phyloP scores from a whole-genome alignment of 345 rosid genomes.

The Gossypium bickii region DNA sequence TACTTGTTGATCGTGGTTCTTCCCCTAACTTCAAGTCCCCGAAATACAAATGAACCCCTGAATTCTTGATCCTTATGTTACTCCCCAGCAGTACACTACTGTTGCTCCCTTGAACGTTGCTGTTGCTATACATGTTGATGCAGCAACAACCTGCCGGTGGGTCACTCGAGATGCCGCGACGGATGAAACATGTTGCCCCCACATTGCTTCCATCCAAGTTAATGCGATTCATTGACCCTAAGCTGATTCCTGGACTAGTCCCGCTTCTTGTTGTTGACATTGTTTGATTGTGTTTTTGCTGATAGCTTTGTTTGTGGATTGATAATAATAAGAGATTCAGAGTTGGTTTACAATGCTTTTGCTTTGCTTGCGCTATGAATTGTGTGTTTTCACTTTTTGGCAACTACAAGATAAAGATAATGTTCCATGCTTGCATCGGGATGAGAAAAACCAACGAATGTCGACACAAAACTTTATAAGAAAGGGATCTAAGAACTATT shows the following conservation, averaged over 20 bases:
- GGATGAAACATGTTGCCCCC: constrained; percentile 51
- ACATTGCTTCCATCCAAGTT: constrained; percentile 53
- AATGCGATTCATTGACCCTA: constrained; percentile 23
- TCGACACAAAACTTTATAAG: neutral
- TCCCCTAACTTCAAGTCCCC: constrained; percentile 24
- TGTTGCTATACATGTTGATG: constrained; percentile 56
- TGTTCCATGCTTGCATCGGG: neutral
- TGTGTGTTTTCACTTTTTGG: neutral
- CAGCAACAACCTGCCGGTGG: constrained; percentile 30
- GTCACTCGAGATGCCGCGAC: constrained; percentile 30
- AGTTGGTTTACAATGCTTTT: neutral
- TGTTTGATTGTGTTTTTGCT: neutral
- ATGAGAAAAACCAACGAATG: neutral
- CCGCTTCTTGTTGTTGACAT: neutral
- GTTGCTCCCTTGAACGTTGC: constrained; percentile 47
- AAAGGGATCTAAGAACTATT: neutral
- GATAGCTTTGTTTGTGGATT: constrained; percentile 16
- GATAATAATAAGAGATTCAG: neutral
- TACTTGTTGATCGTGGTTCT: neutral
- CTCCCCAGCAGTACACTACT: constrained; percentile 40
- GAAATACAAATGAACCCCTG: constrained; percentile 38
- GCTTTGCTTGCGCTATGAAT: constrained; percentile 1
- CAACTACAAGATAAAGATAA: neutral
- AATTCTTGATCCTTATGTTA: constrained; percentile 38
- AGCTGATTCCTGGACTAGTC: constrained; percentile 11